A percentile compares a stretch with the other conserved stretches of the same genome.
Evolutionary conservation across 805 yeast genomes (phyloP).

Genomic region (Kuraishia molischiana): DNA sequence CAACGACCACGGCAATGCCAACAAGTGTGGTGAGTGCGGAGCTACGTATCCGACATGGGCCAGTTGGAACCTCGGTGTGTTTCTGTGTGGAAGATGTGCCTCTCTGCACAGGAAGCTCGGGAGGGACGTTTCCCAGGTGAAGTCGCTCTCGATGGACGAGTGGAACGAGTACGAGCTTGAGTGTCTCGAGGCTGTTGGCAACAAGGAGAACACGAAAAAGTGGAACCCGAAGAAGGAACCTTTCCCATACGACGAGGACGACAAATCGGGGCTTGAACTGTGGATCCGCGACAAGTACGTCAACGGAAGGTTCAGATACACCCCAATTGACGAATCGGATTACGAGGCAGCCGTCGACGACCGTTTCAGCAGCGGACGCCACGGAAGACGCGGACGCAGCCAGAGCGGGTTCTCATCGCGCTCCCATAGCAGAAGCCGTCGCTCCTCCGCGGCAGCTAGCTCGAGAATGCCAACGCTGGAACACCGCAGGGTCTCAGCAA

Average conservation of each 20-base stretch:
- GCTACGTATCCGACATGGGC: constrained; percentile 54
- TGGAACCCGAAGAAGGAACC: constrained; percentile 68
- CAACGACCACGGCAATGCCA: constrained; percentile 47
- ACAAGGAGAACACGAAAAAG: constrained; percentile 41
- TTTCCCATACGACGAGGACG: constrained; percentile 71
- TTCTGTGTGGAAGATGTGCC: constrained; percentile 81
- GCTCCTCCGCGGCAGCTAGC: neutral
- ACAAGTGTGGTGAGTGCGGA: constrained; percentile 76
- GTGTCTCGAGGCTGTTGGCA: constrained; percentile 37
- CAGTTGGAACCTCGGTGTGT: constrained; percentile 46
- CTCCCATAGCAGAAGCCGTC: neutral
- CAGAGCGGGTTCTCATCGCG: neutral
- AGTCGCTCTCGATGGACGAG: constrained; percentile 61
- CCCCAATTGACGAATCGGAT: constrained; percentile 23
- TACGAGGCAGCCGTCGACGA: constrained; percentile 18
- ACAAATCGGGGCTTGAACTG: constrained; percentile 42
- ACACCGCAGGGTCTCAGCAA: constrained; percentile 28
- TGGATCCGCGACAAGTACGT: constrained; percentile 63
- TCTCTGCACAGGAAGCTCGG: constrained; percentile 65
- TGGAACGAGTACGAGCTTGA: constrained; percentile 57
- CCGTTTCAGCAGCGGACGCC: constrained; percentile 14
- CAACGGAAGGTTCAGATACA: constrained; percentile 45
- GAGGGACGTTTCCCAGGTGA: constrained; percentile 50
- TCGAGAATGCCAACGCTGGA: neutral
- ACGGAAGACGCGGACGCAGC: constrained; percentile 3